Percentiles rank a stretch among this genome's conserved stretches.
Conservation (phyloP, 768 basidiomycete species). For the Suillus decipiens region DNA sequence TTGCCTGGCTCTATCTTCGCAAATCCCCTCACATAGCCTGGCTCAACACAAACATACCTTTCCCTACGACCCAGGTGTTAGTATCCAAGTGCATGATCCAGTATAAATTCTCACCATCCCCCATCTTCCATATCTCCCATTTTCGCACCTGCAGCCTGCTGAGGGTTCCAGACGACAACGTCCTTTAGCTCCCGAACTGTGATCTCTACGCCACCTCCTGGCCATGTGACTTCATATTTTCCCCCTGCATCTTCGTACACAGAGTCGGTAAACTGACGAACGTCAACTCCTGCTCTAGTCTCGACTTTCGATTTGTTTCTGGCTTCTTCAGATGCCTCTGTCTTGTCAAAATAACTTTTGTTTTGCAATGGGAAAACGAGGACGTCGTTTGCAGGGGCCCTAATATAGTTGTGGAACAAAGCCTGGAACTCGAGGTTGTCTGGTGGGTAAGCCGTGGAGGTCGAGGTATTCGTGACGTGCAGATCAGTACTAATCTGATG, state of each 20-base stretch:
- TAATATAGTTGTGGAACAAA: slow-evolving; percentile 89
- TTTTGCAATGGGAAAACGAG: slow-evolving; percentile 65
- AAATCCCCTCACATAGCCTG: slow-evolving; percentile 80
- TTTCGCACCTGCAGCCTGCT: slow-evolving; percentile 61
- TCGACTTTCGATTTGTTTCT: slow-evolving; percentile 56
- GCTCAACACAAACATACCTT: slow-evolving; percentile 87
- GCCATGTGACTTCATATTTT: slow-evolving; percentile 62
- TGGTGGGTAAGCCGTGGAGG: slow-evolving; percentile 36
- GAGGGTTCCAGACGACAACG: slow-evolving; percentile 96
- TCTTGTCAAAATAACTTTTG: slow-evolving; percentile 79
- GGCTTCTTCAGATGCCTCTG: slow-evolving; percentile 53
- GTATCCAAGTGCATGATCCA: slow-evolving; percentile 9
- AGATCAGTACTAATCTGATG: slow-evolving; percentile 78
- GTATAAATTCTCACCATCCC: slow-evolving; percentile 65
- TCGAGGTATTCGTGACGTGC: slow-evolving; percentile 73
- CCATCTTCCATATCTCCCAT: slow-evolving; percentile 89
- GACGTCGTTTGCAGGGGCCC: slow-evolving; percentile 59
- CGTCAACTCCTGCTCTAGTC: slow-evolving; percentile 62
- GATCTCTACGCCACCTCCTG: slow-evolving; percentile 55
- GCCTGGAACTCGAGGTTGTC: slow-evolving; percentile 84
- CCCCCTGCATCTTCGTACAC: slow-evolving; percentile 70
- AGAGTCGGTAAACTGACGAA: slow-evolving; percentile 67
- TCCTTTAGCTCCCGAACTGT: slow-evolving; percentile 63
- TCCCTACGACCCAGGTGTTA: slow-evolving; percentile 51
- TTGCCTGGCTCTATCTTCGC: slow-evolving; percentile 60